A percentile compares a stretch with the other conserved stretches of the same genome.
phyloP scores from a whole-genome alignment of 257 asterid species.

The Fraxinus quadrangulata region DNA sequence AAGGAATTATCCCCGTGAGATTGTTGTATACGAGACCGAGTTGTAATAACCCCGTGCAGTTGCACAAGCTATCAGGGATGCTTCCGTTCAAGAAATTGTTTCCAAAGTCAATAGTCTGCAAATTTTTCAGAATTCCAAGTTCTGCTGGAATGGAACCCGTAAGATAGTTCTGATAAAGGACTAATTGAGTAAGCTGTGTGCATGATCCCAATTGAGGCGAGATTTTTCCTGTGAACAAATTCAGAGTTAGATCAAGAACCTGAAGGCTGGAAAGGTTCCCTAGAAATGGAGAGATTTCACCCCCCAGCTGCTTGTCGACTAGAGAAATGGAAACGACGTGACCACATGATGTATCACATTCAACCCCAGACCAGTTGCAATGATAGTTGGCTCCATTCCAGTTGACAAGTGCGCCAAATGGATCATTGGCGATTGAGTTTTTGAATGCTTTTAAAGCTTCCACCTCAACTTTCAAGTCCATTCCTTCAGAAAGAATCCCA shows the following conservation, averaged over 20 bases:
- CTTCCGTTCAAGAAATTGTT: constrained; percentile 55
- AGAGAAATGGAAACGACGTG: constrained; percentile 58
- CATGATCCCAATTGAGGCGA: constrained; percentile 58
- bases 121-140: constrained; percentile 48
- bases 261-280: constrained; percentile 73
- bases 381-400: constrained; percentile 58
- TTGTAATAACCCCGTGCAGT: constrained; percentile 52
- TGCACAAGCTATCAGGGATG: constrained; percentile 60
- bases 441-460: constrained; percentile 69
- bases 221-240: constrained; percentile 63
- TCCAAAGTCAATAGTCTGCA: constrained; percentile 60
- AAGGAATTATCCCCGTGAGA: constrained; percentile 66
- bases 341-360: constrained; percentile 40
- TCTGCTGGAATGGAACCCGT: constrained; percentile 63
- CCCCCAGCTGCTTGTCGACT: constrained; percentile 48
- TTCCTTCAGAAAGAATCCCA: constrained; percentile 31
- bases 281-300: constrained; percentile 53
- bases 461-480: constrained; percentile 31
- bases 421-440: constrained; percentile 47
- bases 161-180: constrained; percentile 51
- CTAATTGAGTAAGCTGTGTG: constrained; percentile 42
- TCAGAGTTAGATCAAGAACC: constrained; percentile 71
- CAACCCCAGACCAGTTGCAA: constrained; percentile 81
- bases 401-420: constrained; percentile 46
- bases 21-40: constrained; percentile 54